Percentiles rank a stretch among this genome's conserved stretches.
Evolutionary conservation across 2,329 filamentous ascomycete genomes (phyloP).

Genomic region (Nannizzia gypsea): DNA sequence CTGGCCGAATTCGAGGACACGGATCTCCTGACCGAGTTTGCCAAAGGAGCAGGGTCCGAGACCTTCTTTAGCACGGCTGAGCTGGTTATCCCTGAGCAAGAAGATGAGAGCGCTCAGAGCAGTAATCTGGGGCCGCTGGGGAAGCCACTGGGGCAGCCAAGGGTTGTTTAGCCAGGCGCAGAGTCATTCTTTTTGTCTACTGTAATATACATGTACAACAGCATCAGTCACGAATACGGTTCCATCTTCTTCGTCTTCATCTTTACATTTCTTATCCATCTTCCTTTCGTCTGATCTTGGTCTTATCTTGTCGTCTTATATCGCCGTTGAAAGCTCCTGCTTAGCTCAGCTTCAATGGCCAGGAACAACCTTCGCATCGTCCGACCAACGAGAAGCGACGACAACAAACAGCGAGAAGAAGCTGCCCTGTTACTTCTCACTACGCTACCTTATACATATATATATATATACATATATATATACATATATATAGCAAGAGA

Average conservation of each 20-base stretch:
- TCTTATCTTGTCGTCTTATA: not conserved
- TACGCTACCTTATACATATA: not conserved
- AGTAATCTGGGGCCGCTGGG: not conserved
- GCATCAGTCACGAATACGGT: not conserved
- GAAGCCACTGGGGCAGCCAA: too few species aligned
- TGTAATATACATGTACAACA: conserved; percentile 1
- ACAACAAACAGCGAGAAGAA: not conserved
- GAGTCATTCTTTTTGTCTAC: not conserved
- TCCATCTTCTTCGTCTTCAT: too few species aligned
- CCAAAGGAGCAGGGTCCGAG: not conserved
- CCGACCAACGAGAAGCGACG: not conserved
- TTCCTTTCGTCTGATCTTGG: not conserved
- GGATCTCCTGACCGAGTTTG: not conserved
- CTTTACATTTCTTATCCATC: not conserved
- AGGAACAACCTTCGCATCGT: not conserved
- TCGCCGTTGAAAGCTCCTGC: not conserved
- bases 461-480: not conserved
- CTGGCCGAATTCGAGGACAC: conserved; percentile 22
- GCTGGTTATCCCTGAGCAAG: not conserved
- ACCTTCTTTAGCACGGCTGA: not conserved
- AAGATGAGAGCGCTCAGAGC: not conserved
- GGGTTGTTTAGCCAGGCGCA: too few species aligned
- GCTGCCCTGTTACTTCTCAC: too few species aligned
- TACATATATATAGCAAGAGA: not conserved
- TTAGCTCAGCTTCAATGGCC: not conserved